A percentile compares a stretch with the other conserved stretches of the same genome.
Evolutionary conservation across 2,329 filamentous ascomycete species (phyloP).

Genomic region (Colletotrichum sp.): DNA sequence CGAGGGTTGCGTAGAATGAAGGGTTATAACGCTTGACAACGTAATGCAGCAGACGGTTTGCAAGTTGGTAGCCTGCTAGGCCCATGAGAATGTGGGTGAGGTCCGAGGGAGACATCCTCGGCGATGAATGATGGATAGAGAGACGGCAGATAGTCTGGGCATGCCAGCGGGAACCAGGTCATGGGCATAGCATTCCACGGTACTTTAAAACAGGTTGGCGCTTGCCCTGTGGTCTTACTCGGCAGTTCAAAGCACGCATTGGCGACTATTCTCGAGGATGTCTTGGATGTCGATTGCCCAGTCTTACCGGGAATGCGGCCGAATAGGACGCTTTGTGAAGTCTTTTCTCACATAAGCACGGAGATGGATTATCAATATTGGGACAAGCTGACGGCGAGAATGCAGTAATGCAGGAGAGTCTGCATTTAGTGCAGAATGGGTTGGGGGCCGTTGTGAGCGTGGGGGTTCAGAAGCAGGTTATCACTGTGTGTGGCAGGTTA

Average conservation of each 20-base stretch:
- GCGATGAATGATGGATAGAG: not conserved
- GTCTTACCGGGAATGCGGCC: not conserved
- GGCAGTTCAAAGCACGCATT: not conserved
- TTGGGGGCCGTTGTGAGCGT: not conserved
- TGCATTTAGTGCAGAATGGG: not conserved
- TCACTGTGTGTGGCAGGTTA: fast-evolving
- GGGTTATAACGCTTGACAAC: not conserved
- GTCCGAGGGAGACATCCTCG: not conserved
- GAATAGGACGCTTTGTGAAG: not conserved
- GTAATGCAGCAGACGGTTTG: not conserved
- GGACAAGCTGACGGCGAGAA: not conserved
- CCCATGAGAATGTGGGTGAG: not conserved
- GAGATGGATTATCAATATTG: not conserved
- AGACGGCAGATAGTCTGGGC: not conserved
- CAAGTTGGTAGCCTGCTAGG: not conserved
- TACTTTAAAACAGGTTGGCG: not conserved
- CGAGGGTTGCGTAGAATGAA: not conserved
- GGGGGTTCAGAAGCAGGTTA: not conserved
- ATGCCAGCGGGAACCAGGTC: not conserved
- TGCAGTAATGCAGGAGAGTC: not conserved
- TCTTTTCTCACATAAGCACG: conserved; percentile 1
- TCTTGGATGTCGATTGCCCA: not conserved
- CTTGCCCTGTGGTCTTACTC: not conserved
- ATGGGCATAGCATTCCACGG: not conserved
- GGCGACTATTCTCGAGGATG: not conserved